Evolutionary conservation across 2,329 filamentous ascomycete genomes (phyloP).

Genomic region (Apiospora hydei): DNA sequence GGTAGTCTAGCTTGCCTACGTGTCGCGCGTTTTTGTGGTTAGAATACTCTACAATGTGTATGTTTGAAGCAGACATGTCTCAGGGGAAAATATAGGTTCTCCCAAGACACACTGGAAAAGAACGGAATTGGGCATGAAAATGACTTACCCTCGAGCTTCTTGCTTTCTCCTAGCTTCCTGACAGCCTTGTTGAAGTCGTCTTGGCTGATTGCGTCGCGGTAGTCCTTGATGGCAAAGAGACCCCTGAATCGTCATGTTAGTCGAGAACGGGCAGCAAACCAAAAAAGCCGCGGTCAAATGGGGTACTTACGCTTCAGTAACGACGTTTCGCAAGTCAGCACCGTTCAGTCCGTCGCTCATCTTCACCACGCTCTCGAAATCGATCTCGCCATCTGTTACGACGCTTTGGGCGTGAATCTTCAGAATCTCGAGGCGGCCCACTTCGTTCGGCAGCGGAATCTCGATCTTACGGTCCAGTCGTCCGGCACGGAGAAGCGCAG

Average conservation of each 20-base stretch:
- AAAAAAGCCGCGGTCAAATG: conserved; percentile 13
- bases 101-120: no score
- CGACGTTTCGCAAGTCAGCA: conserved; percentile 95
- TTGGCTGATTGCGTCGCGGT: conserved; percentile 93
- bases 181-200: conserved; percentile 99
- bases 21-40: no score
- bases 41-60: no score
- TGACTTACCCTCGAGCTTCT: conserved; percentile 98
- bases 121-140: neutral
- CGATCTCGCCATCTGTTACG: conserved; percentile 90
- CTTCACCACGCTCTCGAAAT: conserved; percentile 99
- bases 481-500: conserved; percentile 88
- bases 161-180: conserved; percentile 93
- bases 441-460: conserved; percentile 96
- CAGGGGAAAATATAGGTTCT: no score
- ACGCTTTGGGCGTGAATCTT: conserved; percentile 95
- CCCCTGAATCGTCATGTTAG: conserved; percentile 63
- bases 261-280: conserved; percentile 29
- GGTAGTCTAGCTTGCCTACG: no score
- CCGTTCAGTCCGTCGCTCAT: conserved; percentile 99
- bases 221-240: conserved; percentile 97
- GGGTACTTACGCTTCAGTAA: conserved; percentile 90
- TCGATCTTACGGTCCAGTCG: conserved; percentile 98
- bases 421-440: conserved; percentile 92
- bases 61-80: no score